Evolutionary conservation across 805 yeast species (phyloP).

Genomic region (Zygosaccharomyces bisporus): DNA sequence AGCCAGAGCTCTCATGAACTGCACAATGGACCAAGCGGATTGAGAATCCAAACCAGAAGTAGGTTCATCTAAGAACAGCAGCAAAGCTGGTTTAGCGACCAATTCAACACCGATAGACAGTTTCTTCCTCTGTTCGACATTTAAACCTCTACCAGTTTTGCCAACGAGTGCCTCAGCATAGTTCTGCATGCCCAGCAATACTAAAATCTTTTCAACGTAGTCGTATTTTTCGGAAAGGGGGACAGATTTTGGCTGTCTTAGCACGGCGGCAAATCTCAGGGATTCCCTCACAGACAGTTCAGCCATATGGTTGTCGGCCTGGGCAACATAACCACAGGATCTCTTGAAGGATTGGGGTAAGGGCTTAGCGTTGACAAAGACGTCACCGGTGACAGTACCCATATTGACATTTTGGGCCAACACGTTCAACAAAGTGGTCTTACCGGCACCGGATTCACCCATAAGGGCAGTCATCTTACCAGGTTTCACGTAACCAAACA

Average conservation of each 20-base stretch:
- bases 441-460: constrained; percentile 90
- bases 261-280: constrained; percentile 61
- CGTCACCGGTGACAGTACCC: constrained; percentile 70
- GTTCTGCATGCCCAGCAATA: constrained; percentile 60
- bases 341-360: constrained; percentile 63
- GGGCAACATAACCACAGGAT: constrained; percentile 77
- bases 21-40: constrained; percentile 66
- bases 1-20: constrained; percentile 62
- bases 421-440: constrained; percentile 70
- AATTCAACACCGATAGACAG: constrained; percentile 68
- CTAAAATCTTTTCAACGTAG: constrained; percentile 66
- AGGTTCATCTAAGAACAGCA: constrained; percentile 67
- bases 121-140: constrained; percentile 66
- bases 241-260: constrained; percentile 62
- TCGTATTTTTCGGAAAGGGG: constrained; percentile 56
- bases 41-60: constrained; percentile 69
- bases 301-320: constrained; percentile 70
- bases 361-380: constrained; percentile 65
- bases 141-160: constrained; percentile 66
- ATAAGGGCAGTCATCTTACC: constrained; percentile 77
- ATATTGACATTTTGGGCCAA: constrained; percentile 65
- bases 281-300: constrained; percentile 74
- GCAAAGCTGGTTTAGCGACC: constrained; percentile 62
- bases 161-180: constrained; percentile 82
- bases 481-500: constrained; percentile 73